phyloP scores from a whole-genome alignment of 352 stramenopile species.

The Thraustotheca clavata region DNA sequence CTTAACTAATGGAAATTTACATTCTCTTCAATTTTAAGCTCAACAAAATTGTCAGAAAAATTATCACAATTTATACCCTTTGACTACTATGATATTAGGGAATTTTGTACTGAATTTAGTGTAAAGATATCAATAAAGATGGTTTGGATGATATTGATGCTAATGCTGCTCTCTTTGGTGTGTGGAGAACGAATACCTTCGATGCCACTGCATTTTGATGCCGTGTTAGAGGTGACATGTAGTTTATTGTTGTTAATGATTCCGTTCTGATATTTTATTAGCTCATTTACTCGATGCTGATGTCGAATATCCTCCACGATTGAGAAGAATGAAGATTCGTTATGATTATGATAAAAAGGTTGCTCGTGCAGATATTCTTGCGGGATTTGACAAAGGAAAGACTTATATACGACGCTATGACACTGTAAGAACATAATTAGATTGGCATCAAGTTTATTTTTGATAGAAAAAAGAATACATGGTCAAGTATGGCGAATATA shows the following conservation, averaged over 20 bases:
- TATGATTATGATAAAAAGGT: slow-evolving; percentile 58
- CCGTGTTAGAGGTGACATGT: slow-evolving; percentile 16
- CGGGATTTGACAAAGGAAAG: slow-evolving; percentile 57
- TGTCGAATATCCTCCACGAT: slow-evolving; percentile 46
- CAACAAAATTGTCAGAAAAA: background rate
- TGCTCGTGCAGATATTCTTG: slow-evolving; percentile 46
- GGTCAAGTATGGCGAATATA: slow-evolving; percentile 54
- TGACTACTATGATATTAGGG: no score
- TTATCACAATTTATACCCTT: background rate
- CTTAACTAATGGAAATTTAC: background rate
- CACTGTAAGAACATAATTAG: slow-evolving; percentile 23
- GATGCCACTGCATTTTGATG: slow-evolving; percentile 17
- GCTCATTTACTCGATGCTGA: slow-evolving; percentile 49
- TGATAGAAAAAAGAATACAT: slow-evolving; percentile 57
- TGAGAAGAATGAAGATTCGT: slow-evolving; percentile 42
- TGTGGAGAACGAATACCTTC: background rate
- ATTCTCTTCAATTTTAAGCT: background rate
- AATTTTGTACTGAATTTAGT: no score
- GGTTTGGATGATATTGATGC: background rate
- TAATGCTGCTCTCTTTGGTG: background rate
- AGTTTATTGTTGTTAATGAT: background rate
- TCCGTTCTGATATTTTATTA: background rate
- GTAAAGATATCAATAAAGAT: no score
- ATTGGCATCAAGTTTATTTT: background rate
- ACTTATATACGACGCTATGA: slow-evolving; percentile 65